Base-by-base conservation (phyloP, 1,284 basidiomycete species). In the Farysia itapuensis region DNA sequence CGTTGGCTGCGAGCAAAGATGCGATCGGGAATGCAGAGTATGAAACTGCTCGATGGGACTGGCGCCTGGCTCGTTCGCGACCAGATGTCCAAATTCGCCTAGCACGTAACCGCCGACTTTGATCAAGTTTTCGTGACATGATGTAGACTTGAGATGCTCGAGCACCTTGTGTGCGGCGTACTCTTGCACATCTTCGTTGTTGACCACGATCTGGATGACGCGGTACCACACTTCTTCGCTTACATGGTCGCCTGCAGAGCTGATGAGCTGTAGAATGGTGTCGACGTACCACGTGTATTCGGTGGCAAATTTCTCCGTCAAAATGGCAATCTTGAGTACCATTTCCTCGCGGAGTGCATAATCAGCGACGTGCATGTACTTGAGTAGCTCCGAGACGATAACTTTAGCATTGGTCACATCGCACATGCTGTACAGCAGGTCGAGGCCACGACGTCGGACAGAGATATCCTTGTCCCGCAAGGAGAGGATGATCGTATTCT, bases 141-240 rank as follows among this genome's bases (percentile, higher is more conserved):
- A 85, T 14, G 91, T 86, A 18, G 85, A 83, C 73, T 87, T 88
- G 64, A 99, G 80, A 71, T 96, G 87, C 70, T 91, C 88, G 69
- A 92, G 90, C 24, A 94, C 85, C n/a, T 91, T 91, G 67, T 86
- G 86, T 3, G 91, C 90, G 4, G 95, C 94, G 79, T 99, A 99
- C 54, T 88, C 76, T 45, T 79, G 78, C 28, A 98, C 81, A 78
- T 97, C 91, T 77, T 97, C 94, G 35, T 94, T 98, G 77, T 98
- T 98, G 37, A 91, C 95, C 23, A 96, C 91, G 53, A 98, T 95
- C 77, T 98, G 95, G 16, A 98, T 87, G 30, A 98, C 91, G 40
- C 95, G 88, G 78, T 94, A 97, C 95, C 95, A 98, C 21, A 98
- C 93, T 80, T 97, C 93, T 59, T 97, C 94, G 40, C 94, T 92